Percentiles rank a stretch among this genome's conserved stretches.
Evolutionary conservation across 495 filamentous ascomycete species (phyloP).

Genomic region (Trichoderma virens): DNA sequence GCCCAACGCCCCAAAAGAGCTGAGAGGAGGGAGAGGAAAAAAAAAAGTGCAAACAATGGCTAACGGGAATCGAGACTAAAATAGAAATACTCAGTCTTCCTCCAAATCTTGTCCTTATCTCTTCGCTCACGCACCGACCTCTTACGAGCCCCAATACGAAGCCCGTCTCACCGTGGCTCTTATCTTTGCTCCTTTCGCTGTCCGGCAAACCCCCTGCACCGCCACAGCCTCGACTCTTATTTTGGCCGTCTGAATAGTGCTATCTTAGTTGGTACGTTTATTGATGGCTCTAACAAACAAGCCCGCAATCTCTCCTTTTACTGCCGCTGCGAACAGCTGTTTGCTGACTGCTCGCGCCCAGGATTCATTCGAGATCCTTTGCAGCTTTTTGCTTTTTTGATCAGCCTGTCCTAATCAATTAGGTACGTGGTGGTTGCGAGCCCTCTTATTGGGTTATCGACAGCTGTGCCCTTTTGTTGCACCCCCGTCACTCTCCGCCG

Average conservation of each 20-base stretch:
- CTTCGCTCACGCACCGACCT: not conserved
- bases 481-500: slow-evolving; percentile 2
- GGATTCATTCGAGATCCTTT: not conserved
- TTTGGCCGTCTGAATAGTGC: not conserved
- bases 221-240: not conserved
- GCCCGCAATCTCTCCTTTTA: not conserved
- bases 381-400: not conserved
- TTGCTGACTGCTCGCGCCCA: not conserved
- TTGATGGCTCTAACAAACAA: not conserved
- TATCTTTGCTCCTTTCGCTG: not conserved
- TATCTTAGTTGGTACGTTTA: not conserved
- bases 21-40: not conserved
- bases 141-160: slow-evolving; percentile 5
- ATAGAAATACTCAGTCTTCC: not conserved
- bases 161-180: not conserved
- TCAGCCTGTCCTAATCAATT: not conserved
- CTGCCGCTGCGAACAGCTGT: not conserved
- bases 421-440: slow-evolving; percentile 4
- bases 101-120: not conserved
- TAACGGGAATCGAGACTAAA: not conserved
- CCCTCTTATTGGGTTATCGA: not conserved
- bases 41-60: not conserved
- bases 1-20: not conserved
- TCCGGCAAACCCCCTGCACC: not conserved
- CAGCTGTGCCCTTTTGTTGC: not conserved